phyloP scores from a whole-genome alignment of 108 stramenopile species.

The Pseudonitzschia pungens region DNA sequence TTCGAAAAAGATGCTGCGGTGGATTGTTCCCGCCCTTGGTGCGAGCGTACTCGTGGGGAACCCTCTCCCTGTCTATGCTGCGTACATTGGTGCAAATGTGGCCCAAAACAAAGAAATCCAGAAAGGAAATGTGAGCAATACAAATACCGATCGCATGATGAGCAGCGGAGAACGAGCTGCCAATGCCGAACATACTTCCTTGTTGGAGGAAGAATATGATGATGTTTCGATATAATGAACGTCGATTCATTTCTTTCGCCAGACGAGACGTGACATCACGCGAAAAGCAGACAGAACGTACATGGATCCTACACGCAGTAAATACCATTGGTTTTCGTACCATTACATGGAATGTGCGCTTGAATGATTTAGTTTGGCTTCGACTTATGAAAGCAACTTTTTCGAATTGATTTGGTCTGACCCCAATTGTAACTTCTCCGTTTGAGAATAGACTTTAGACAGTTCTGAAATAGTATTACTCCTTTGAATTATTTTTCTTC shows the following conservation, averaged over 20 bases:
- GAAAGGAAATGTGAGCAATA: constrained; percentile 4
- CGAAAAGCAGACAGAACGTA: not conserved
- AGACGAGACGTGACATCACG: not conserved
- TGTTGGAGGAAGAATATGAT: constrained; percentile 13
- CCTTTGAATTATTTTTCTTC: too few species aligned
- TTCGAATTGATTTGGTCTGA: too few species aligned
- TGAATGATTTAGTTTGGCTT: too few species aligned
- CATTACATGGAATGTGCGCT: too few species aligned
- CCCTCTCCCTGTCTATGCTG: constrained; percentile 11
- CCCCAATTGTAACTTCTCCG: too few species aligned
- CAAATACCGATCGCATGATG: constrained; percentile 8
- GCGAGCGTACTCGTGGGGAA: constrained; percentile 9
- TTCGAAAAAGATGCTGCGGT: constrained; percentile 1
- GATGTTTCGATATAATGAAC: constrained; percentile 13
- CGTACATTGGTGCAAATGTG: not conserved
- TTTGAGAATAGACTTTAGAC: too few species aligned
- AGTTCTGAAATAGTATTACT: too few species aligned
- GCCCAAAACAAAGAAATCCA: constrained; percentile 1
- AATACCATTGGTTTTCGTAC: too few species aligned
- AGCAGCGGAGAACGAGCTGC: constrained; percentile 18
- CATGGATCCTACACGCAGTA: not conserved
- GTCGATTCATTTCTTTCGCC: not conserved
- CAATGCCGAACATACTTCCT: constrained; percentile 14
- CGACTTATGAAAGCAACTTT: too few species aligned
- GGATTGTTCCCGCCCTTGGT: constrained; percentile 1